Evolutionary conservation across 2,329 filamentous ascomycete genomes (phyloP).

Genomic region (Stagonosporopsis chrysanthemi): DNA sequence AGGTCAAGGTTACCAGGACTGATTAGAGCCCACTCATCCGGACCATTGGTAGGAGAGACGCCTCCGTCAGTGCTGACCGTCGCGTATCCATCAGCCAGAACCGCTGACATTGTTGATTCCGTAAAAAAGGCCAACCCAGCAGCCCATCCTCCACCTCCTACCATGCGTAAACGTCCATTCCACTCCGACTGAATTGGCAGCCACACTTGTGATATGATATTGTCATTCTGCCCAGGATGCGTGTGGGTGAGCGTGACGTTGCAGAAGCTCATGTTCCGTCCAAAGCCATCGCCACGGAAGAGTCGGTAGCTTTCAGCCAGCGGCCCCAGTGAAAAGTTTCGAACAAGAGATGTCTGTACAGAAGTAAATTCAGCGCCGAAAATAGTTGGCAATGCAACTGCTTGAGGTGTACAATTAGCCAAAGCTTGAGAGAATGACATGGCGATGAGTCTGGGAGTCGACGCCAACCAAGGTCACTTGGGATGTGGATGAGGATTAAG

Average conservation of each 20-base stretch:
- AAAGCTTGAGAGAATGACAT: background rate
- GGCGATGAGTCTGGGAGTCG: background rate
- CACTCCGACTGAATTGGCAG: constrained; percentile 26
- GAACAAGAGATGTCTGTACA: background rate
- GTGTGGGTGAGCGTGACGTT: constrained; percentile 28
- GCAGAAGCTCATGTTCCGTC: constrained; percentile 13
- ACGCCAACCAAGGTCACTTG: background rate
- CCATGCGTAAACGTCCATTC: constrained; percentile 35
- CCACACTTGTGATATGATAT: constrained; percentile 17
- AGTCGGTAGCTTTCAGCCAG: background rate
- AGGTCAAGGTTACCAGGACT: constrained; percentile 36
- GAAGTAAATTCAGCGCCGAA: constrained; percentile 5
- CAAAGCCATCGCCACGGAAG: constrained; percentile 1
- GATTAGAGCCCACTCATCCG: constrained; percentile 26
- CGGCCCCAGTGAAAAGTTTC: background rate
- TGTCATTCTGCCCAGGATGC: constrained; percentile 24
- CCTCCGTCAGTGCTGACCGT: constrained; percentile 37
- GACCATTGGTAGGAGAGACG: background rate
- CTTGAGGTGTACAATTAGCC: background rate
- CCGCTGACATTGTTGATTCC: constrained; percentile 23
- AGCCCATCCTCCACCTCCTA: constrained; percentile 32
- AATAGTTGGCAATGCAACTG: background rate
- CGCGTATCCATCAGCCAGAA: constrained; percentile 34
- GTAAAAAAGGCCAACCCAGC: constrained; percentile 26
- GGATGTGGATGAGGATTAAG: background rate